Base-by-base conservation (phyloP, 768 basidiomycete species). In the Ramaria rubella region DNA sequence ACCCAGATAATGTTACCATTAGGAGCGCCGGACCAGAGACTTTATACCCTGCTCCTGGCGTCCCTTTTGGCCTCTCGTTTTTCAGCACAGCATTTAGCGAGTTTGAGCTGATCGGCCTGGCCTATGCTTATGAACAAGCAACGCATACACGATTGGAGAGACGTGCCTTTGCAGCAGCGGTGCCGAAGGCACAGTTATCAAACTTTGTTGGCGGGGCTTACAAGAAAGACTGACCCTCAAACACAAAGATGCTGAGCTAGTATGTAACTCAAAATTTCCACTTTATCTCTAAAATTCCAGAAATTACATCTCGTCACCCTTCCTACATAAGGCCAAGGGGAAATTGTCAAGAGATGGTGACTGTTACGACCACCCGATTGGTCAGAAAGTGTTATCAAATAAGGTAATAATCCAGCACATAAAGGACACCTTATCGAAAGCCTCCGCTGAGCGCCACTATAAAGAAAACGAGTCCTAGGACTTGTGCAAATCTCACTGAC, bases 61-160 rank as follows among this genome's bases (percentile, higher is more conserved):
- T 75, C 40, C 74, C 75, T 0, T 73, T 73, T 30, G 74, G 75
- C 5, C 61, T 78, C 33, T 66, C 71, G 49, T 77, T 78, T 62
- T 60, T 76, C 42, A 76, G 77, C 26, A 74, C 74, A 24, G 75
- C 73, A 7, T 79, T 70, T 62, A 73, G 70, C 68, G 76, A 79
- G 58, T 73, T 68, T 52, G 63, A 70, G 29, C 67, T 79, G 15
- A 64, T 78, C 15, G 61, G 68, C n/a, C 70, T 68, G 48, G 76
- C 76, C 23, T 77, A 74, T 61, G 77, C 78, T 21, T 78, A 72
- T 55, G 78, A 78, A 65, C 83, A 85, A 64, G 75, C 73, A 59
- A 85, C 85, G 4, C 72, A 79, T 55, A 77, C 76, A 1, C 66
- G 83, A 15, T 64, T 82, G 50, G 65, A 67, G 49, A 71, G 78